Percentiles rank a stretch among this genome's conserved stretches.
Evolutionary conservation across 2,329 filamentous ascomycete genomes (phyloP).

Genomic region (Ophiocordyceps australis): DNA sequence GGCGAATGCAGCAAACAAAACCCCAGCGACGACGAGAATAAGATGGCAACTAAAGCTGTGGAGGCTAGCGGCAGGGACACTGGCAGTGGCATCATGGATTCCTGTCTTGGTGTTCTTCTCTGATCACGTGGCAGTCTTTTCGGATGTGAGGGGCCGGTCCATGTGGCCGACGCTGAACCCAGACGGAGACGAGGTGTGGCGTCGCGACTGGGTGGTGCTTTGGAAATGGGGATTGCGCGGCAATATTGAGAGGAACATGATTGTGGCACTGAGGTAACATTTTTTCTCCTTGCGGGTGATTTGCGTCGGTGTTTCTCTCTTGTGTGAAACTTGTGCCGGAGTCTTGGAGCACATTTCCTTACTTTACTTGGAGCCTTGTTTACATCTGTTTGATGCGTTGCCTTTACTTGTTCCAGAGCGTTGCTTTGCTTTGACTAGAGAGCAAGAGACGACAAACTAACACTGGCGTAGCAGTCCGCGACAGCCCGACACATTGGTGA

Average conservation of each 20-base stretch:
- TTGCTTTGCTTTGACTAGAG: no score
- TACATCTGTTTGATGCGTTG: no score
- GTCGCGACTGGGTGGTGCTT: constrained; percentile 37
- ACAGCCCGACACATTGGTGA: constrained; percentile 47
- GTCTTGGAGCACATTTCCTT: no score
- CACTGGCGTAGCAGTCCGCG: constrained; percentile 42
- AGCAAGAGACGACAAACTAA: not conserved
- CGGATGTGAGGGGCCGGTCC: constrained; percentile 39
- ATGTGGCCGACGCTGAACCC: constrained; percentile 68
- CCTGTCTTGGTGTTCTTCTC: constrained; percentile 45
- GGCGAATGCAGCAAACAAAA: no score
- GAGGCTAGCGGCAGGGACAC: no score
- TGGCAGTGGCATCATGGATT: constrained; percentile 43
- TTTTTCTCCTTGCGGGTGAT: no score
- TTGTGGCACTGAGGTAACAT: constrained; percentile 59
- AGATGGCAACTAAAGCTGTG: no score
- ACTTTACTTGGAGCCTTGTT: no score
- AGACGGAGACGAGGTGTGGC: constrained; percentile 36
- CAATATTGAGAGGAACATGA: constrained; percentile 49
- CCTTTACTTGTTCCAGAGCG: no score
- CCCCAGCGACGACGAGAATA: no score
- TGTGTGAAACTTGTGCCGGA: no score
- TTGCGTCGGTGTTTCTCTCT: no score
- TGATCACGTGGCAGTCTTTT: constrained; percentile 38
- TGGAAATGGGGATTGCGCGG: constrained; percentile 39